Evolutionary conservation across 306 rosid species (phyloP), one percentile per base, ranked within the genome.

Genomic region (Trifolium repens): DNA sequence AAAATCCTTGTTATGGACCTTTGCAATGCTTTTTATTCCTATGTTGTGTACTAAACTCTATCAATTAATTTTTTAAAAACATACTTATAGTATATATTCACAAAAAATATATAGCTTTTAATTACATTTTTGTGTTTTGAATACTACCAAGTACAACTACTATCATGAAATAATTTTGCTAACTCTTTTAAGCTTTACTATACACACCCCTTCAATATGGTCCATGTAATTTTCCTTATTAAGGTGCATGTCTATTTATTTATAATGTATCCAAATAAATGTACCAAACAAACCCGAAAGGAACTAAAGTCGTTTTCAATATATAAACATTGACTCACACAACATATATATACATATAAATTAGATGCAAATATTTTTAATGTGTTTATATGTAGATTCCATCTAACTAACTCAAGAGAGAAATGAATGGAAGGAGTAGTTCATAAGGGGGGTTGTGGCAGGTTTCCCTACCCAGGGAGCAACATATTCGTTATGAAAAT

Each of bases 401-500:
- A 77, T 70, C 85, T 43, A 83, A 65, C 34, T 44, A 59, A 11
- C 39, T 15, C 1, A 60, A 39, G 78, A 72, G 42, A 60, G 87
- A 67, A 74, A 78, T 50, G 69, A 71, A 63, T 75, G 80, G 62
- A 80, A 59, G 87, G 88, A 89, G 85, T 83, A 17, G 91, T 86
- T 89, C 79, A 64, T 66, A 32, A 4, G 5, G 72, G 79, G 70
- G 71, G 74, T 81, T 79, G 81, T 87, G 79, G 90, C 82, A 89
- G 96, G 92, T 91, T 65, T 70, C 80, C 85, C 87, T 71, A 74
- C 81, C 94, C 75, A 69, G 78, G 75, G 67, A 71, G 42, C 81
- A 84, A 74, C 74, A 84, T 60, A 84, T 85, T 85, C 88, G 76
- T 70, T 83, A 84, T 16, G 26, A 58, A 73, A 53, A 64, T 63